phyloP scores from a whole-genome alignment of 1,284 basidiomycete species.

The Fomitopsis palustris region DNA sequence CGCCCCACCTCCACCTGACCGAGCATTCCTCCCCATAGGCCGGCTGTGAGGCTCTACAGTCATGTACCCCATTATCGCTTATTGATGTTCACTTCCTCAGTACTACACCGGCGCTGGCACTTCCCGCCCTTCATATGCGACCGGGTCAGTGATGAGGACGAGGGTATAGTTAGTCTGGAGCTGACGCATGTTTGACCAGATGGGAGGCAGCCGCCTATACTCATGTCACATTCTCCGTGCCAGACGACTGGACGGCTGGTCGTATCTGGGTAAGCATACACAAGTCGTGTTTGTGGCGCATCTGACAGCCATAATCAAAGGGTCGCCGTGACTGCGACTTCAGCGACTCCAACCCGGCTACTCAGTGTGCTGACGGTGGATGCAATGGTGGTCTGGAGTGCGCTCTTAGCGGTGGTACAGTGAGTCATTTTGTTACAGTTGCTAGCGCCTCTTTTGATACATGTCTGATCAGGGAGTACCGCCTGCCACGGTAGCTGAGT shows the following conservation, averaged over 20 bases:
- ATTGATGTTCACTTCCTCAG: constrained; percentile 7
- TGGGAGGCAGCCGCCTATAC: constrained; percentile 31
- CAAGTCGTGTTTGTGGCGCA: not conserved
- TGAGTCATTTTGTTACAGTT: constrained; percentile 25
- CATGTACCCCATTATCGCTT: not conserved
- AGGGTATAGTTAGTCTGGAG: not conserved
- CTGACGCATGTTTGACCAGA: constrained; percentile 9
- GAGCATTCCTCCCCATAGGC: constrained; percentile 17
- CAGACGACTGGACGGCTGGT: constrained; percentile 36
- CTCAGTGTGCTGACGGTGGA: constrained; percentile 41
- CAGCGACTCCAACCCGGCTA: constrained; percentile 32
- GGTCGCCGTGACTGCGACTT: constrained; percentile 45
- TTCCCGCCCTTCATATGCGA: constrained; percentile 24
- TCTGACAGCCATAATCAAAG: constrained; percentile 15
- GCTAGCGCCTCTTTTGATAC: not conserved
- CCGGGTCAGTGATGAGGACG: constrained; percentile 22
- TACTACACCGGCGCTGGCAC: constrained; percentile 30
- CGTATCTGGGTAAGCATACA: constrained; percentile 34
- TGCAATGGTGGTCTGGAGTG: constrained; percentile 47
- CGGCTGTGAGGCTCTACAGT: constrained; percentile 22
- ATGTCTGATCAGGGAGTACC: constrained; percentile 32
- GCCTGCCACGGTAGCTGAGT: constrained; percentile 43
- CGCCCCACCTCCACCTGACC: not conserved
- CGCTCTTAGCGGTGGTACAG: constrained; percentile 36
- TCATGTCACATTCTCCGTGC: constrained; percentile 30